A percentile compares a stretch with the other conserved stretches of the same genome.
phyloP scores from a whole-genome alignment of 805 yeast genomes.

The Lipomyces kockii region DNA sequence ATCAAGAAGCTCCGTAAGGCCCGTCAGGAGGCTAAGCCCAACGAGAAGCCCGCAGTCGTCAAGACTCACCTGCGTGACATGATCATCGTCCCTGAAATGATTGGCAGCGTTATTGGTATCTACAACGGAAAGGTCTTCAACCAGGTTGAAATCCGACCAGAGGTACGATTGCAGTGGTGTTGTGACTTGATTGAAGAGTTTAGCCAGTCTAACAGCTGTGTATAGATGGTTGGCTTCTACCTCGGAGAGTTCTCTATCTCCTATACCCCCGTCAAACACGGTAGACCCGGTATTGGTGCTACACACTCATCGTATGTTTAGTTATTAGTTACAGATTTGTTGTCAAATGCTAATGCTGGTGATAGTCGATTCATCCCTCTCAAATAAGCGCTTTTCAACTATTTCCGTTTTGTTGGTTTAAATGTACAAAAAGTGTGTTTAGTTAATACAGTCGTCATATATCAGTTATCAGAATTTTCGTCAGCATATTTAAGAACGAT shows the following conservation, averaged over 20 bases:
- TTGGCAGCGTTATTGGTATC: conserved; percentile 97
- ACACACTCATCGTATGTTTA: conserved; percentile 55
- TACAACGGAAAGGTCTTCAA: conserved; percentile 99
- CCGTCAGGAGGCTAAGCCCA: conserved; percentile 78
- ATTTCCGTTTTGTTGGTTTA: conserved; percentile 3
- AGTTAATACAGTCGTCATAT: not conserved
- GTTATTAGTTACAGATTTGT: not conserved
- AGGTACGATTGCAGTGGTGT: conserved; percentile 41
- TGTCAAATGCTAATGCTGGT: not conserved
- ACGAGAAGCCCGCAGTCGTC: conserved; percentile 97
- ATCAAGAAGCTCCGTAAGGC: conserved; percentile 98
- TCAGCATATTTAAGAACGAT: not conserved
- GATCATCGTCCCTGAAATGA: conserved; percentile 99
- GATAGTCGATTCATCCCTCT: conserved; percentile 41
- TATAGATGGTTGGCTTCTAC: conserved; percentile 97
- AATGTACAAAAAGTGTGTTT: conserved; percentile 24
- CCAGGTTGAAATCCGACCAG: conserved; percentile 98
- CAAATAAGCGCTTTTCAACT: conserved; percentile 32
- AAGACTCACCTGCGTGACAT: conserved; percentile 99
- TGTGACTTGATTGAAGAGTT: too few species aligned
- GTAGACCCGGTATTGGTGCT: conserved; percentile 83
- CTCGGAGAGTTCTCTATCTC: conserved; percentile 99
- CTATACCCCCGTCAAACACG: conserved; percentile 99
- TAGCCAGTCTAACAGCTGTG: not conserved
- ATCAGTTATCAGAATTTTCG: not conserved